Percentiles rank a stretch among this genome's conserved stretches.
phyloP scores from a whole-genome alignment of 2,329 filamentous ascomycete species.

The Curvularia eragrostidis region DNA sequence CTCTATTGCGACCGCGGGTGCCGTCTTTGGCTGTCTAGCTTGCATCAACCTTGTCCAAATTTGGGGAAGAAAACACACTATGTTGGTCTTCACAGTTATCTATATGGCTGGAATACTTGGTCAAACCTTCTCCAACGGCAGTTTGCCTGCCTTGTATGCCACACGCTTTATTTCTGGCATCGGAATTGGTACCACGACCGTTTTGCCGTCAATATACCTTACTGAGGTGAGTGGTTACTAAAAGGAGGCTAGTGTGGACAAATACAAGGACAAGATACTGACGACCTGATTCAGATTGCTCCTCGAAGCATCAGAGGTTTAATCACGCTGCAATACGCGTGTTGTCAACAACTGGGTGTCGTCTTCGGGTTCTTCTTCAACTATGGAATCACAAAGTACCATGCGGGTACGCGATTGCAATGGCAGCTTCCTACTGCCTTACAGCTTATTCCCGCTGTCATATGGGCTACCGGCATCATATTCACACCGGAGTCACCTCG shows the following conservation, averaged over 20 bases:
- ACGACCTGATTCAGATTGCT: not conserved
- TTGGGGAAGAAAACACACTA: not conserved
- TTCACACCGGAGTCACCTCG: not conserved
- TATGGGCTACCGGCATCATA: not conserved
- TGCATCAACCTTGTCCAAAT: not conserved
- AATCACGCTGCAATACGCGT: not conserved
- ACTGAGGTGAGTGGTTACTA: not conserved
- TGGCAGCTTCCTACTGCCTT: not conserved
- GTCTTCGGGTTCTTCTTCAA: constrained; percentile 2
- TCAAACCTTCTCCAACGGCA: not conserved
- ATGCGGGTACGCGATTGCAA: not conserved
- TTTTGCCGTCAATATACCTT: constrained; percentile 1
- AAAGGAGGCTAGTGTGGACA: not conserved
- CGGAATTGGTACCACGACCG: not conserved
- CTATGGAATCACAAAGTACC: constrained; percentile 1
- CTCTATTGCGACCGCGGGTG: not conserved
- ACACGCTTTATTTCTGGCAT: not conserved
- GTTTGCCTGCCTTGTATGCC: not conserved
- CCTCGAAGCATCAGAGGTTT: not conserved
- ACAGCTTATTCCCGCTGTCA: not conserved
- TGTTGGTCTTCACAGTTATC: not conserved
- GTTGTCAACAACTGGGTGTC: not conserved
- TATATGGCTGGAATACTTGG: not conserved
- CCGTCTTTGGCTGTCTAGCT: not conserved
- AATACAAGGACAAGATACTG: not conserved